Evolutionary conservation across 495 filamentous ascomycete genomes (phyloP).

Genomic region (Trichoderma orchidacearum): DNA sequence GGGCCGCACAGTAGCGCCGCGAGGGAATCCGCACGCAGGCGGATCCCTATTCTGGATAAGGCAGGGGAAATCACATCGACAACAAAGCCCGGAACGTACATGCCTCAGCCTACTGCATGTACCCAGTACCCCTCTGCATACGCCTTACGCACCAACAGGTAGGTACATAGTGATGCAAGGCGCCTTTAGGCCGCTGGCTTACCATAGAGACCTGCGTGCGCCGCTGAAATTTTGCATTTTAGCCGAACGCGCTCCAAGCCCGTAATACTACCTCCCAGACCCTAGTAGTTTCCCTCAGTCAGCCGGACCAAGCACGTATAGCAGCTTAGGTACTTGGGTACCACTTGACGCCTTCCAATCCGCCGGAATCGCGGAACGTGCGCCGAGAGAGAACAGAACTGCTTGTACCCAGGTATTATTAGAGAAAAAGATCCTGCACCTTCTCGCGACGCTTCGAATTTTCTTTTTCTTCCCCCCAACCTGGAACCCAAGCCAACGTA

Average conservation of each 20-base stretch:
- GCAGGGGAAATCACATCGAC: neutral
- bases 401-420: too few relatives aligned
- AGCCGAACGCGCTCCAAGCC: neutral
- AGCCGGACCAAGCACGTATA: neutral
- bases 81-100: neutral
- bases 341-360: too few relatives aligned
- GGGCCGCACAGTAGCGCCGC: constrained; percentile 1
- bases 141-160: too few relatives aligned
- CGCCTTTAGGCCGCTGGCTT: neutral
- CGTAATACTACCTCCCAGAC: too few relatives aligned
- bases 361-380: neutral
- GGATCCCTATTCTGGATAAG: neutral
- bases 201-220: neutral
- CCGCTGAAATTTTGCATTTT: neutral
- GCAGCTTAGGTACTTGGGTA: too few relatives aligned
- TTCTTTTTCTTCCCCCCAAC: neutral
- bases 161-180: too few relatives aligned
- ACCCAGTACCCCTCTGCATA: too few relatives aligned
- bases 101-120: too few relatives aligned
- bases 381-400: neutral
- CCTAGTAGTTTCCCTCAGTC: too few relatives aligned
- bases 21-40: neutral
- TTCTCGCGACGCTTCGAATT: neutral
- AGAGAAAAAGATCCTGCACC: neutral
- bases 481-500: too few relatives aligned